Conservation (phyloP, 2,329 filamentous ascomycete genomes). For the Biscogniauxia mediterranea region DNA sequence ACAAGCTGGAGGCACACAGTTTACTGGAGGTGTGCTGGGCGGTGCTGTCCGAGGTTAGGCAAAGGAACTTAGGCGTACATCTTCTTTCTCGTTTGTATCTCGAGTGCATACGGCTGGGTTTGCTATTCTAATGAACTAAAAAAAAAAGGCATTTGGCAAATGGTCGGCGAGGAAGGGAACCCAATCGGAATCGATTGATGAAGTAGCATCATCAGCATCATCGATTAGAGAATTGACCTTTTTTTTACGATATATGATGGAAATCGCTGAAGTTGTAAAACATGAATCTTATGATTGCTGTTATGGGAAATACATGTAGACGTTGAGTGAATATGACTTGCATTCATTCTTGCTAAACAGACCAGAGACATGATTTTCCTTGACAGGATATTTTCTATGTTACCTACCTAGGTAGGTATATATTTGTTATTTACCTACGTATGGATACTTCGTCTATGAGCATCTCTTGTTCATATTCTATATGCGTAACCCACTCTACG, state of each 20-base stretch:
- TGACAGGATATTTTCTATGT: no score
- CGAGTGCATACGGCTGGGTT: constrained; percentile 28
- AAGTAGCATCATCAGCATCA: constrained; percentile 13
- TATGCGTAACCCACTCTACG: no score
- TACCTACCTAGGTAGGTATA: no score
- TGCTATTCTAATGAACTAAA: constrained; percentile 16
- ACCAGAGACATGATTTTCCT: no score
- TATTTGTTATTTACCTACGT: no score
- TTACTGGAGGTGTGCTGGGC: constrained; percentile 77
- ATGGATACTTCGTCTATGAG: no score
- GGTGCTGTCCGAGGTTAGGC: constrained; percentile 60
- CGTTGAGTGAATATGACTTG: no score
- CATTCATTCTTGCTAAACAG: no score
- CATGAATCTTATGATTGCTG: no score
- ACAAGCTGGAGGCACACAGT: constrained; percentile 72
- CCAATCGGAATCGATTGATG: constrained; percentile 14
- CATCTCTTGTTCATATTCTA: no score
- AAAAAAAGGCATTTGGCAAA: constrained; percentile 18
- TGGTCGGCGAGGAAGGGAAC: constrained; percentile 19
- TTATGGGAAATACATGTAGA: no score
- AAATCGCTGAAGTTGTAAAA: not conserved
- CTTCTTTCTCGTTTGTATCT: constrained; percentile 29
- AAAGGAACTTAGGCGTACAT: constrained; percentile 13
- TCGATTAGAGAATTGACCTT: constrained; percentile 23
- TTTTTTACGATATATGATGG: constrained; percentile 2